Percentiles rank a stretch among this genome's conserved stretches.
Evolutionary conservation across 495 filamentous ascomycete genomes (phyloP).

Genomic region (Trichoderma reesei): DNA sequence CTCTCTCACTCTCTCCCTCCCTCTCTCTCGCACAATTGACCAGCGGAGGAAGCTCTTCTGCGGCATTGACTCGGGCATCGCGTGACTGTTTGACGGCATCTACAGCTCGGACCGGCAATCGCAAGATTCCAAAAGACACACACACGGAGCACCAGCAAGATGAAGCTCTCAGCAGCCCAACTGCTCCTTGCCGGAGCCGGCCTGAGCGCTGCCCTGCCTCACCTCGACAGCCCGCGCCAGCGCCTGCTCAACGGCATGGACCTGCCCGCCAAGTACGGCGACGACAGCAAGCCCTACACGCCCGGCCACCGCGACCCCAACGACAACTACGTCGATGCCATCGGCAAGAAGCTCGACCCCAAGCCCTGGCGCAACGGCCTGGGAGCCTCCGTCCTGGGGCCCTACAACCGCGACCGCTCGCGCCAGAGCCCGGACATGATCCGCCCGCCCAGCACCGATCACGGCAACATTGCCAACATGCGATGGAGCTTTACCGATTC

Average conservation of each 20-base stretch:
- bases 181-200: slow-evolving; percentile 23
- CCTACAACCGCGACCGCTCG: slow-evolving; percentile 52
- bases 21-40: too few relatives aligned
- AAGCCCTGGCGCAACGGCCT: slow-evolving; percentile 56
- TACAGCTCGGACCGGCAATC: too few relatives aligned
- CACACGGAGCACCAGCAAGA: too few relatives aligned
- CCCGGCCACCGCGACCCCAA: slow-evolving; percentile 34
- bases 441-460: slow-evolving; percentile 55
- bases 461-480: slow-evolving; percentile 52
- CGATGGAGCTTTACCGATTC: slow-evolving; percentile 61
- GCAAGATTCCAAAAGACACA: too few relatives aligned
- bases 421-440: slow-evolving; percentile 55
- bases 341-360: slow-evolving; percentile 49
- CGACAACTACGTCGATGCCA: slow-evolving; percentile 43
- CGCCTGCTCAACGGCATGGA: slow-evolving; percentile 38
- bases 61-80: background rate
- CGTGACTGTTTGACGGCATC: background rate
- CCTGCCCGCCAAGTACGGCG: slow-evolving; percentile 32
- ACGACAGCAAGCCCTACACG: slow-evolving; percentile 27
- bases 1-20: background rate
- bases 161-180: slow-evolving; percentile 23
- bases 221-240: slow-evolving; percentile 42
- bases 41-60: background rate
- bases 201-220: slow-evolving; percentile 24
- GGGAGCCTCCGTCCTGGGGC: slow-evolving; percentile 53